Evolutionary conservation across 306 rosid species (phyloP).

Genomic region (Vicia faba): DNA sequence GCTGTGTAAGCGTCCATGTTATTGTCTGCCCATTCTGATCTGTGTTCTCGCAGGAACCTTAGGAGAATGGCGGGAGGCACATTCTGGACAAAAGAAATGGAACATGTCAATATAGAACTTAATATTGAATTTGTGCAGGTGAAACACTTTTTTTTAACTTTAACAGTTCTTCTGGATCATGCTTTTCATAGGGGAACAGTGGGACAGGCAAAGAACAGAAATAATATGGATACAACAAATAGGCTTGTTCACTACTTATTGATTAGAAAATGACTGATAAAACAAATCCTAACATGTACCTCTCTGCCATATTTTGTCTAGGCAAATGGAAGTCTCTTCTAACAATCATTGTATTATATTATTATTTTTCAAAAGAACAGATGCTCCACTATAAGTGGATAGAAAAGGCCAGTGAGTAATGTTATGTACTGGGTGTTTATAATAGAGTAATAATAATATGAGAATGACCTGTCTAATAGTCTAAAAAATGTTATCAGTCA

Average conservation of each 20-base stretch:
- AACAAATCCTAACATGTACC: constrained; percentile 13
- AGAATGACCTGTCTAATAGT: background rate
- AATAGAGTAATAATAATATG: constrained; percentile 2
- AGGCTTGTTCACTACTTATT: constrained; percentile 6
- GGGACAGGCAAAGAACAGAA: constrained; percentile 5
- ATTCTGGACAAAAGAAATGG: constrained; percentile 55
- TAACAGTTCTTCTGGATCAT: background rate
- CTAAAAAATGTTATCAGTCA: background rate
- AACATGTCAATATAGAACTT: constrained; percentile 16
- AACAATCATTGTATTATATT: background rate
- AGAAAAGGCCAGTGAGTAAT: constrained; percentile 2
- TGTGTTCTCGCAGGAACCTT: constrained; percentile 89
- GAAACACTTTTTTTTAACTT: constrained; percentile 22
- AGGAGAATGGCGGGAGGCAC: constrained; percentile 96
- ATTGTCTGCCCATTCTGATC: constrained; percentile 98
- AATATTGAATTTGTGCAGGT: background rate
- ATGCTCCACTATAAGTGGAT: constrained; percentile 7
- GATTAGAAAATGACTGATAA: constrained; percentile 11
- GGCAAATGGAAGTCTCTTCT: background rate
- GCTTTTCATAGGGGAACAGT: constrained; percentile 1
- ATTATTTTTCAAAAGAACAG: constrained; percentile 2
- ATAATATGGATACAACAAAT: constrained; percentile 6
- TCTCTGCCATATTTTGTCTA: constrained; percentile 21
- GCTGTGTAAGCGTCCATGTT: constrained; percentile 95
- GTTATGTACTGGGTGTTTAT: background rate